A percentile compares a stretch with the other conserved stretches of the same genome.
phyloP scores from a whole-genome alignment of 306 rosid species.

The Fragaria nilgerrensis region DNA sequence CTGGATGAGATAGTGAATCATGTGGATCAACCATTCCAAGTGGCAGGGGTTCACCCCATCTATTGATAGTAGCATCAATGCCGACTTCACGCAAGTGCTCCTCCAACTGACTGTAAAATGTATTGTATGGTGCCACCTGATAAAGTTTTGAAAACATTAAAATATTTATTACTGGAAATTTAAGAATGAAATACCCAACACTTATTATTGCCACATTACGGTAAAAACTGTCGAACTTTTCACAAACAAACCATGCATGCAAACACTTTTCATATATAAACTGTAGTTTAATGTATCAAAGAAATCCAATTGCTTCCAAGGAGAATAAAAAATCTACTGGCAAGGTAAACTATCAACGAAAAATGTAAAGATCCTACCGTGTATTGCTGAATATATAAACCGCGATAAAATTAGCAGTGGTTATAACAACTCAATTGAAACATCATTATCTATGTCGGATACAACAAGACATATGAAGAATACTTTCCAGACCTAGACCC shows the following conservation, averaged over 20 bases:
- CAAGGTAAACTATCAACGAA: background rate
- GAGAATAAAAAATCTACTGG: background rate
- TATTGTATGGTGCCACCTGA: conserved; percentile 97
- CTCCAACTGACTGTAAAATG: conserved; percentile 80
- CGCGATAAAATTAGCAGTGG: background rate
- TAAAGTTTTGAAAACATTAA: conserved; percentile 10
- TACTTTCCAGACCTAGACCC: background rate
- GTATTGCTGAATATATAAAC: background rate
- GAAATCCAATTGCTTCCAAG: background rate
- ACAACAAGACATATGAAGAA: background rate
- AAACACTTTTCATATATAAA: background rate
- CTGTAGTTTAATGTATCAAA: background rate
- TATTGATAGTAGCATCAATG: conserved; percentile 61
- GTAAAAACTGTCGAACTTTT: background rate
- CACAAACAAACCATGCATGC: background rate
- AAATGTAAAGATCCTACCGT: background rate
- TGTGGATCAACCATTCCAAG: conserved; percentile 91
- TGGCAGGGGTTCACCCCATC: conserved; percentile 83
- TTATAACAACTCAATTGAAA: background rate
- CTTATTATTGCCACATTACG: background rate
- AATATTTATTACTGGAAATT: background rate
- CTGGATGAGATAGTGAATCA: conserved; percentile 97
- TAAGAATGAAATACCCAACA: background rate
- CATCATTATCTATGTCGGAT: background rate
- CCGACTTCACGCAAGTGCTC: conserved; percentile 91